A percentile compares a stretch with the other conserved stretches of the same genome.
Evolutionary conservation across 495 filamentous ascomycete species (phyloP).

Genomic region (Penicillium desertorum): DNA sequence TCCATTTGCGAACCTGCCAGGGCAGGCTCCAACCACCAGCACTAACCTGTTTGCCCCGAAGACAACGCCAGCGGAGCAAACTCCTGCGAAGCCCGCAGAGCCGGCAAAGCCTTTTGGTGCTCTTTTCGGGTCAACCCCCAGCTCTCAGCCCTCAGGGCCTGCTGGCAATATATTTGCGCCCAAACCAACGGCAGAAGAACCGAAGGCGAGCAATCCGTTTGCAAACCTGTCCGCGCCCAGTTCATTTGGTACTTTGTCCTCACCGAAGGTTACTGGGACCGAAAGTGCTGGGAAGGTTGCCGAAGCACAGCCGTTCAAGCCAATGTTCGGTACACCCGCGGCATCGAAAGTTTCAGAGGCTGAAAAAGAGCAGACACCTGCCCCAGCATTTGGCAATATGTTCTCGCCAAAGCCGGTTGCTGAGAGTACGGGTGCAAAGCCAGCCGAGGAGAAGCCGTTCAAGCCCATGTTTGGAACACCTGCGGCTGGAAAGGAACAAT

Average conservation of each 20-base stretch:
- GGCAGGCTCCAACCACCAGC: background rate
- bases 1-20: slow-evolving; percentile 5
- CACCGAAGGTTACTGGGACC: slow-evolving; percentile 4
- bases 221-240: slow-evolving; percentile 2
- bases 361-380: background rate
- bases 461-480: slow-evolving; percentile 16
- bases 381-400: slow-evolving; percentile 12
- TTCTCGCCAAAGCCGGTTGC: slow-evolving; percentile 16
- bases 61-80: background rate
- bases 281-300: slow-evolving; percentile 4
- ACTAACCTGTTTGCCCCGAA: slow-evolving; percentile 7
- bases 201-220: slow-evolving; percentile 9
- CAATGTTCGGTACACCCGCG: slow-evolving; percentile 7
- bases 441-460: slow-evolving; percentile 4
- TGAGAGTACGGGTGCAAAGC: slow-evolving; percentile 8
- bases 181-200: slow-evolving; percentile 4
- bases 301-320: slow-evolving; percentile 5
- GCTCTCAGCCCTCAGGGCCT: slow-evolving; percentile 5
- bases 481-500: background rate
- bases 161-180: slow-evolving; percentile 8
- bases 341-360: slow-evolving; percentile 2
- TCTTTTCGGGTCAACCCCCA: slow-evolving; percentile 7
- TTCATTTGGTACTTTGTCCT: background rate
- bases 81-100: slow-evolving; percentile 7
- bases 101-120: slow-evolving; percentile 3